Percentiles rank a stretch among this genome's conserved stretches.
phyloP scores from a whole-genome alignment of 352 stramenopile genomes.

The Peronospora farinosa region DNA sequence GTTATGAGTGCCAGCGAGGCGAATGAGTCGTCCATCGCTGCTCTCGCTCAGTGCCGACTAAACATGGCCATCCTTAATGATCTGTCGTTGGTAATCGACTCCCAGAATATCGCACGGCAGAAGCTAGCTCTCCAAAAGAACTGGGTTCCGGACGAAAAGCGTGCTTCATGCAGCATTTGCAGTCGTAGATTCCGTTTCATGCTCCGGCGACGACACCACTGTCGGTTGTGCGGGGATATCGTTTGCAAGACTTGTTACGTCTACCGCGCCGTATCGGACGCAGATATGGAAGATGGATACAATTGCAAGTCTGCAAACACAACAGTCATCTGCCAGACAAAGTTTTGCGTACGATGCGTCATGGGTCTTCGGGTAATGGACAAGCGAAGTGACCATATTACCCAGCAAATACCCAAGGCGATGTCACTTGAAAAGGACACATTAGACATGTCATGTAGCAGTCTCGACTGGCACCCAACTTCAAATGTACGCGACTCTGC shows the following conservation, averaged over 20 bases:
- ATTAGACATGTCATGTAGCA: conserved; percentile 9
- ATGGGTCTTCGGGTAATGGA: conserved; percentile 40
- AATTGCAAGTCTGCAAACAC: conserved; percentile 4
- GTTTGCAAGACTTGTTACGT: conserved; percentile 50
- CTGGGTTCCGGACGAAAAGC: conserved; percentile 37
- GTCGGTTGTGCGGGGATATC: conserved; percentile 43
- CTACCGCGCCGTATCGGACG: conserved; percentile 27
- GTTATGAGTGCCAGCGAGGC: conserved; percentile 34
- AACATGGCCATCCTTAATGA: conserved; percentile 46
- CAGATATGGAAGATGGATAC: conserved; percentile 9
- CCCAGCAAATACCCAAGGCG: conserved; percentile 30
- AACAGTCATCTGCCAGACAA: conserved; percentile 31
- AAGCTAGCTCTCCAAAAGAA: conserved; percentile 21
- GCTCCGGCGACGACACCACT: conserved; percentile 42
- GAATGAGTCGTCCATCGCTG: conserved; percentile 29
- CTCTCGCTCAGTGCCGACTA: conserved; percentile 37
- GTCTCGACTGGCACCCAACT: not conserved
- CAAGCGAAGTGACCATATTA: conserved; percentile 28
- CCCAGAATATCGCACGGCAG: conserved; percentile 42
- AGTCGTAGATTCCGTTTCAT: conserved; percentile 28
- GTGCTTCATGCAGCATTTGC: conserved; percentile 29
- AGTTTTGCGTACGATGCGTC: conserved; percentile 54
- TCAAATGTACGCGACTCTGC: conserved; percentile 14
- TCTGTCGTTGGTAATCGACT: conserved; percentile 51
- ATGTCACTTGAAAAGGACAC: conserved; percentile 12